Evolutionary conservation across 108 stramenopile genomes (phyloP), one percentile per base, ranked within the genome.

Genomic region (Nitzschia palea): DNA sequence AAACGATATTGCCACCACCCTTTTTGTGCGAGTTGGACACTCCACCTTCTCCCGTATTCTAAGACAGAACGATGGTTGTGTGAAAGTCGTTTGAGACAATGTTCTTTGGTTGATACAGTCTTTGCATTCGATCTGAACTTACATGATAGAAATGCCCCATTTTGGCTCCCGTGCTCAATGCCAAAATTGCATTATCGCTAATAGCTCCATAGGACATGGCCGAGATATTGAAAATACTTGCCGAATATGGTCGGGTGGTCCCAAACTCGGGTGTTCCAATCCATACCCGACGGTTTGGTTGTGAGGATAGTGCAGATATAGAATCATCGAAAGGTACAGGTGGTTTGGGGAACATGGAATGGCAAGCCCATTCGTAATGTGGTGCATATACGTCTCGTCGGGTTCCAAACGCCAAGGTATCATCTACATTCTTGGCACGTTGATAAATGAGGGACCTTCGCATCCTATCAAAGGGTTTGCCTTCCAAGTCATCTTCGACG

Each of bases 1-100:
- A 96, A 12, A 92, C 89, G 18, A 96, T 51, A 65, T 87, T 81
- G n/a, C 83, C 95, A 29, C 91, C 91, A 37, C 87, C 79, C 55
- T 88, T n/a, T 33, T 74, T 67, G 43, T 74, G 73, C 36, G 81
- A 86, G 17, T 68, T 63, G 27, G 82, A 84, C 14, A 94, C 70
- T 26, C 86, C 90, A 8, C 93, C 95, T 73, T 96, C 95, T 25
- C 95, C 95, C n/a, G 95, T 94, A 65, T 96, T 96, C 77, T 60
- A 25, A 40, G 6, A 40, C 6, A 40, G 37, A 40, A 40, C 6
- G 37, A 40, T 10, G 37, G 6, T 40, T 40, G 37, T 10, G 37
- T 40, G n/a, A n/a, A n/a, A n/a, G 37, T 40, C 12, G 37, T 10
- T 6, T 40, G 37, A 40, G 37, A 6, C 37, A 12, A 40, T 12